These are phyloP conservation scores for Yamadazyma sp. DNA, from an alignment of 805 yeast genomes.

Conservation along the genomic window DNA sequence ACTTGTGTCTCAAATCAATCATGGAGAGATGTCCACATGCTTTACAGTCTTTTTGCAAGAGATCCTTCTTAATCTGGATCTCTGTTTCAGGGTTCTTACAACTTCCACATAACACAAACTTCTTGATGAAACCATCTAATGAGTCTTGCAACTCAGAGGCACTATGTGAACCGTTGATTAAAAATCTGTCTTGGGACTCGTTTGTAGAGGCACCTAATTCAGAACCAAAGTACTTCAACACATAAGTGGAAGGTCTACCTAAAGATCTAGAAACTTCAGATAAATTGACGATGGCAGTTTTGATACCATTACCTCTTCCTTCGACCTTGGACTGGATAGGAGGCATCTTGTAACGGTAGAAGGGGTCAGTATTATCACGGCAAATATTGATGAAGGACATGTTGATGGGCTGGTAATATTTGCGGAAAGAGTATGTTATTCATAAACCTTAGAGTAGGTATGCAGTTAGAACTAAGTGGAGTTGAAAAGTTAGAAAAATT, in stretches of 20 bases:
- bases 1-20: conserved; percentile 82
- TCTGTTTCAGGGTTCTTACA: conserved; percentile 99
- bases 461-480: not conserved
- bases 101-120: conserved; percentile 88
- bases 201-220: conserved; percentile 97
- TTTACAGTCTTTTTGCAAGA: conserved; percentile 88
- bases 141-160: conserved; percentile 87
- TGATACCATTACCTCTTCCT: conserved; percentile 99
- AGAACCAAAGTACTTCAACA: conserved; percentile 91
- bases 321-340: conserved; percentile 94
- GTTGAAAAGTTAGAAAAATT: not conserved
- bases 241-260: conserved; percentile 88
- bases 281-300: conserved; percentile 87
- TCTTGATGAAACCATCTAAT: conserved; percentile 89
- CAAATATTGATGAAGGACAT: conserved; percentile 92
- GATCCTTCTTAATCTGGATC: conserved; percentile 71
- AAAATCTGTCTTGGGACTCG: conserved; percentile 74
- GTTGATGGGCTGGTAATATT: conserved; percentile 5
- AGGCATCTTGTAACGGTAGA: conserved; percentile 99
- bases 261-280: conserved; percentile 93
- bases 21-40: conserved; percentile 93
- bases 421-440: not conserved
- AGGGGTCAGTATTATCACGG: conserved; percentile 96
- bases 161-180: conserved; percentile 95
- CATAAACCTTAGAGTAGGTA: conserved; percentile 6